Conservation (phyloP, 257 asterid genomes). For the Rauvolfia tetraphylla region DNA sequence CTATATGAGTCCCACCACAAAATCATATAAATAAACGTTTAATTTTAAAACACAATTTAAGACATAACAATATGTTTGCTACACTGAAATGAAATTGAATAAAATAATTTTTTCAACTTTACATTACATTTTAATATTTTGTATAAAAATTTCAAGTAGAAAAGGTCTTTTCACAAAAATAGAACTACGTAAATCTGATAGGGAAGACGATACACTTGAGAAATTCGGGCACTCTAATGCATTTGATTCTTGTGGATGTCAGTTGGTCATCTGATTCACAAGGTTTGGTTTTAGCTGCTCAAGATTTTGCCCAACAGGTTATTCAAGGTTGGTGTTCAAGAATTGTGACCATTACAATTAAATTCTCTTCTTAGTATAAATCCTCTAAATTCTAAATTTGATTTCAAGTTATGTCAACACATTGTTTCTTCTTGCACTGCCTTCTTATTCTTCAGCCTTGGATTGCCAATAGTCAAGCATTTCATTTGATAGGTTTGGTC, state of each 20-base stretch:
- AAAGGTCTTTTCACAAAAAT: too few species aligned
- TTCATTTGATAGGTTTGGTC: neutral
- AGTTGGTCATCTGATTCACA: neutral
- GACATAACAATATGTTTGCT: too few species aligned
- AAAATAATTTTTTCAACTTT: too few species aligned
- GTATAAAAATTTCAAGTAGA: too few species aligned
- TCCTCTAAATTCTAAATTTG: neutral
- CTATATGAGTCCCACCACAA: too few species aligned
- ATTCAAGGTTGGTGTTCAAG: neutral
- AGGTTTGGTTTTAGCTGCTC: neutral
- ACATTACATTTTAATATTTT: too few species aligned
- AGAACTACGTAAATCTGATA: neutral
- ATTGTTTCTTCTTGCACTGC: neutral
- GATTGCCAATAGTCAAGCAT: neutral
- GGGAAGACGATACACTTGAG: neutral
- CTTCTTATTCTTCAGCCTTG: neutral
- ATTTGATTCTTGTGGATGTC: conserved; percentile 3
- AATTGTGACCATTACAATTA: neutral
- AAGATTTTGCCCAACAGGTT: conserved; percentile 8
- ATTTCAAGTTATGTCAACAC: neutral
- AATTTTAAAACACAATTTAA: too few species aligned
- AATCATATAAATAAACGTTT: too few species aligned
- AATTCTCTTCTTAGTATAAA: neutral
- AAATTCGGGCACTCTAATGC: neutral
- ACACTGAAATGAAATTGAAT: too few species aligned